Evolutionary conservation across 306 rosid species (phyloP), one percentile per base, ranked within the genome.

Genomic region (Senna tora): DNA sequence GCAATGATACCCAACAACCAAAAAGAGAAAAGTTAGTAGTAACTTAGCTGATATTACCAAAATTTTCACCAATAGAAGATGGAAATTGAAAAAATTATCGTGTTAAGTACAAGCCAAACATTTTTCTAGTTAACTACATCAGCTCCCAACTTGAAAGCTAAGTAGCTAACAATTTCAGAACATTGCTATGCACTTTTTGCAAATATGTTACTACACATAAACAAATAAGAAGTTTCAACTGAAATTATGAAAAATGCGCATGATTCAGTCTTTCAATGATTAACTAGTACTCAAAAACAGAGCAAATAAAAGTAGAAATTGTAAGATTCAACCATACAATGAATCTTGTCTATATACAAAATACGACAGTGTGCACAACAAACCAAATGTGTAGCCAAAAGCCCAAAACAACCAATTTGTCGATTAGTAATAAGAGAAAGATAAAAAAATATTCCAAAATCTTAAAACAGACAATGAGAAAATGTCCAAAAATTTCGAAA

Each of bases 301-400:
- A 65, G n/a, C 20, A 42, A 21, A 75, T 13, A 43, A 78, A 54
- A 63, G 71, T 7, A 60, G 19, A 79, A 61, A 55, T 14, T 9
- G 45, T 34, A 65, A 42, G 47, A 9, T 42, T 17, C 30, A 6
- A 21, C 10, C 10, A 21, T 4, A 72, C 52, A 64, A 68, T 4
- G 79, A 77, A 66, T 65, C 75, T 47, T 10, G 17, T 52, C 72
- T 7, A 2, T 41, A 32, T 50, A 74, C 21, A 69, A 64, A 63
- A 74, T 58, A 74, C 33, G 66, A 77, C 76, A 68, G 71, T 16
- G 56, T 22, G 52, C 39, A 64, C 57, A 61, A 60, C 57, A 67
- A 77, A 64, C 30, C 25, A 72, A 0, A 67, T 54, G 65, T 61
- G 42, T 17, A 34, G 32, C 75, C 55, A 36, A 25, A 25, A 28